Conservation (phyloP, 345 rosid genomes). For the Eucalyptus coolabah region DNA sequence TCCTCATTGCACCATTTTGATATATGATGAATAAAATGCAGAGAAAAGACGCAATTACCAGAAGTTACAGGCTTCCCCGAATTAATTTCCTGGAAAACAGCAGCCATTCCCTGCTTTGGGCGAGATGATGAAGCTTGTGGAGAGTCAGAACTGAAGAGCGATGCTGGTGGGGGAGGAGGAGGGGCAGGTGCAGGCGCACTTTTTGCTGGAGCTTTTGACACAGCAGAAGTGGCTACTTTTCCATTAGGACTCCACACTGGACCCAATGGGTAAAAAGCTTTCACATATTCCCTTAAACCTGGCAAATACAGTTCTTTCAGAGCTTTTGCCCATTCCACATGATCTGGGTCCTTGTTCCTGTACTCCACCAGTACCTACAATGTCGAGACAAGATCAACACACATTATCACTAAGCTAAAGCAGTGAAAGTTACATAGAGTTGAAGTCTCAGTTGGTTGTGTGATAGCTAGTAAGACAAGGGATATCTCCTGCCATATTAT, state of each 20-base stretch:
- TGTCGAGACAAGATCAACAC: not conserved
- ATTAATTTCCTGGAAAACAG: constrained; percentile 85
- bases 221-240: constrained; percentile 28
- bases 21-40: not conserved
- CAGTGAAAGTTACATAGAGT: not conserved
- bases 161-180: constrained; percentile 83
- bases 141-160: constrained; percentile 59
- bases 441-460: not conserved
- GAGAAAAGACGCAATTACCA: constrained; percentile 23
- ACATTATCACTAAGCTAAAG: not conserved
- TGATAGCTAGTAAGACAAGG: not conserved
- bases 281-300: constrained; percentile 86
- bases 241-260: constrained; percentile 83
- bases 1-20: not conserved
- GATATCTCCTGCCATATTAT: not conserved
- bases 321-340: constrained; percentile 97
- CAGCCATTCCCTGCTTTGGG: constrained; percentile 84
- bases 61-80: constrained; percentile 56
- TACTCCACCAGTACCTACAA: constrained; percentile 80
- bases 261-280: constrained; percentile 79
- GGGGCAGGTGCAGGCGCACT: constrained; percentile 72
- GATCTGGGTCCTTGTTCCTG: constrained; percentile 70
- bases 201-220: constrained; percentile 41
- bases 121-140: constrained; percentile 67
- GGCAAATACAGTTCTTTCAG: constrained; percentile 89